Conservation (phyloP, 129 eudicot species). For the Oenanthe sinensis region DNA sequence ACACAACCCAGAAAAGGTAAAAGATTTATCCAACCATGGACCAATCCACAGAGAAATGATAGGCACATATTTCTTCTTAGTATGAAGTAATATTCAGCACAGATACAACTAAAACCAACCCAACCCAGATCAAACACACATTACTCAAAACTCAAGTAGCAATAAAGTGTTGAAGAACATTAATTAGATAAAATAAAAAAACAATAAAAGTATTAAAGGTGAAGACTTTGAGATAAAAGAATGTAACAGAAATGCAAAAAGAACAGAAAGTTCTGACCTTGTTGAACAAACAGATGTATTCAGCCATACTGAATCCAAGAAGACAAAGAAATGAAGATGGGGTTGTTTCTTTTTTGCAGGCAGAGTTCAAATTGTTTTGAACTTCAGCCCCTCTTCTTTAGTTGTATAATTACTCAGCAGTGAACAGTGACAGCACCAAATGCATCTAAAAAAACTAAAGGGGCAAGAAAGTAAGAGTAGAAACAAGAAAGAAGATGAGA, state of each 20-base stretch:
- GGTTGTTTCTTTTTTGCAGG: neutral
- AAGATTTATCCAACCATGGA: neutral
- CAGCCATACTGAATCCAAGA: conserved; percentile 28
- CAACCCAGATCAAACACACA: conserved; percentile 7
- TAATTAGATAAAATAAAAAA: too few species aligned
- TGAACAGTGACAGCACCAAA: neutral
- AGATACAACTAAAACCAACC: neutral
- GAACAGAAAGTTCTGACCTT: conserved; percentile 26
- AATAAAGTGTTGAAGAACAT: neutral
- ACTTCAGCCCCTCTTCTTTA: conserved; percentile 4
- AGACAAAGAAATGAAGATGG: neutral
- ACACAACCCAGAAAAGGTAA: neutral
- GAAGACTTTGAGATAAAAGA: neutral
- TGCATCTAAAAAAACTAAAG: neutral
- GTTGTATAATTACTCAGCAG: neutral
- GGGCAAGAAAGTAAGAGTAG: too few species aligned
- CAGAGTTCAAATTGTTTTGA: neutral
- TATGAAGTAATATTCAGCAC: neutral
- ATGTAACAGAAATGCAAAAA: neutral
- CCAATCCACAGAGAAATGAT: neutral
- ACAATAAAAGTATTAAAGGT: neutral
- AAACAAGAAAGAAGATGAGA: too few species aligned
- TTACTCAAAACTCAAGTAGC: neutral
- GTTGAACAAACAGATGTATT: conserved; percentile 28
- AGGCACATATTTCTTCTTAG: neutral